Conservation (phyloP, 257 asterid genomes). For the Scutellaria baicalensis region DNA sequence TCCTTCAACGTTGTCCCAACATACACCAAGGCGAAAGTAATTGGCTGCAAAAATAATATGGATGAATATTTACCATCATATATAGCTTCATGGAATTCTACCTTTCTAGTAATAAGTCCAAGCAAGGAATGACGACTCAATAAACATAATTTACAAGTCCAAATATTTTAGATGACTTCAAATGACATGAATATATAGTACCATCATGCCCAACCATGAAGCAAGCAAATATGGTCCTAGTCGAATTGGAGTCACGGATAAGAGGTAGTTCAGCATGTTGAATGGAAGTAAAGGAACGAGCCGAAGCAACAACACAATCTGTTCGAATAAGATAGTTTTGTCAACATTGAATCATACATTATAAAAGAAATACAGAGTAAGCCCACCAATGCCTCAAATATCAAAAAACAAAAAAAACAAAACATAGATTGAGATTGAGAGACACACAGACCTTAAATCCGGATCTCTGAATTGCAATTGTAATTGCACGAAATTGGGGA, state of each 20-base stretch:
- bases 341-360: background rate
- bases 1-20: slow-evolving; percentile 92
- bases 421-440: background rate
- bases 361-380: background rate
- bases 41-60: slow-evolving; percentile 51
- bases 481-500: slow-evolving; percentile 77
- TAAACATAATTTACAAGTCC: background rate
- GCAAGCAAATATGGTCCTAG: slow-evolving; percentile 62
- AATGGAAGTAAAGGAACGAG: slow-evolving; percentile 87
- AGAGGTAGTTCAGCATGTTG: slow-evolving; percentile 83
- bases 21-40: slow-evolving; percentile 78
- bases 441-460: slow-evolving; percentile 73
- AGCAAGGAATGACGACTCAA: background rate
- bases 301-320: slow-evolving; percentile 86
- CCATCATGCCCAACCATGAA: slow-evolving; percentile 97
- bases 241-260: slow-evolving; percentile 77
- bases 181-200: slow-evolving; percentile 10
- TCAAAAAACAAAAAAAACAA: background rate
- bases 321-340: slow-evolving; percentile 15
- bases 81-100: background rate
- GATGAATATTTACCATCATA: background rate
- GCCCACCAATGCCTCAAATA: background rate
- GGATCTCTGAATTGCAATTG: slow-evolving; percentile 69
- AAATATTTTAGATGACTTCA: background rate
- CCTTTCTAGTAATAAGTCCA: background rate